phyloP scores from a whole-genome alignment of 1,284 basidiomycete genomes.

The Ustilago xerochloae region DNA sequence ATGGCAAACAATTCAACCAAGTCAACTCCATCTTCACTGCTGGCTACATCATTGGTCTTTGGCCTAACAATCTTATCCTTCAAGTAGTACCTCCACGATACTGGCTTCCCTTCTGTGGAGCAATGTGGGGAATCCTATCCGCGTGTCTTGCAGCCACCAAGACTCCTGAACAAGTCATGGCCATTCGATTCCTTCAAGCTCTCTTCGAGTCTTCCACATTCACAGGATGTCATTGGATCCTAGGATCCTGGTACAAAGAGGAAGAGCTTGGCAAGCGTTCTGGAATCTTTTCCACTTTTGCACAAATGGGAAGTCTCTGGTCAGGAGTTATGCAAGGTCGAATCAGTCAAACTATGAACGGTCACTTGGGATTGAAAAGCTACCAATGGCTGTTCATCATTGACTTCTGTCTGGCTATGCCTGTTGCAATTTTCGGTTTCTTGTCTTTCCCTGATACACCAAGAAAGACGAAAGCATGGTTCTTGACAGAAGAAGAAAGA shows the following conservation, averaged over 20 bases:
- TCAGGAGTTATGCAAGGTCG: constrained; percentile 78
- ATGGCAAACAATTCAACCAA: constrained; percentile 77
- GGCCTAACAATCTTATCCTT: constrained; percentile 64
- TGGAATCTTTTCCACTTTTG: constrained; percentile 78
- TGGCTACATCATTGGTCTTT: constrained; percentile 61
- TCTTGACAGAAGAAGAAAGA: constrained; percentile 74
- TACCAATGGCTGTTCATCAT: constrained; percentile 82
- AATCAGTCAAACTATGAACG: constrained; percentile 75
- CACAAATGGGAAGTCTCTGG: constrained; percentile 73
- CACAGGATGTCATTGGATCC: constrained; percentile 73
- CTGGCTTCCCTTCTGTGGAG: constrained; percentile 53
- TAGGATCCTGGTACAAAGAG: constrained; percentile 80
- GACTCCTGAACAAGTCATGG: constrained; percentile 73
- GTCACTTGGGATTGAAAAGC: constrained; percentile 74
- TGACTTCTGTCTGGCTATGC: constrained; percentile 78
- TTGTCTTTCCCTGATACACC: constrained; percentile 79
- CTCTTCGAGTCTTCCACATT: constrained; percentile 75
- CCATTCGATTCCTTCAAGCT: constrained; percentile 79
- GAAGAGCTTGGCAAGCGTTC: constrained; percentile 78
- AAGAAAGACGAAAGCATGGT: constrained; percentile 75
- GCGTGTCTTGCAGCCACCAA: constrained; percentile 42
- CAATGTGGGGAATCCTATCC: constrained; percentile 58
- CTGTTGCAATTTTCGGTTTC: constrained; percentile 77
- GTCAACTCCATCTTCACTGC: constrained; percentile 70
- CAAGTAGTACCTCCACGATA: constrained; percentile 58